Base-by-base conservation (phyloP, 1,284 basidiomycete genomes). In the Porphyrellus sp. region DNA sequence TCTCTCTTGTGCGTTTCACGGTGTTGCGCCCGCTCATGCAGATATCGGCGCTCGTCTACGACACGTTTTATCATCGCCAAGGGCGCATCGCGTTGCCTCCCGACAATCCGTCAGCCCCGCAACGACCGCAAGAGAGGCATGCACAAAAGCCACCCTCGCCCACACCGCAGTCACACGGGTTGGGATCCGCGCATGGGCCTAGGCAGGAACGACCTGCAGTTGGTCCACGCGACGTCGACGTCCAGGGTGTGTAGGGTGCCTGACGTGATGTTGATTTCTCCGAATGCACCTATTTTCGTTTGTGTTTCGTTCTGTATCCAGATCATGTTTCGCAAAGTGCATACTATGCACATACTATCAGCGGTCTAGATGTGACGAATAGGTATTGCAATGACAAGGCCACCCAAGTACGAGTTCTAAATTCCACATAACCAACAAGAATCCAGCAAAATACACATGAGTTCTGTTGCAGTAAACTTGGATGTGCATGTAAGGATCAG, bases 1-100 rank as follows among this genome's bases (percentile, higher is more conserved):
- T 81, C n/a, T 76, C 80, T 2, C 73, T 70, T 1, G 73, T 86
- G 21, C 55, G 78, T 21, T 87, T 85, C 67, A 85, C 84, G 0
- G 72, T 76, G 21, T 58, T 85, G 0, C 83, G 82, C 53, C 85
- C 85, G 2, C 66, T 85, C 4, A 75, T 72, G 1, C 70, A 86
- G 16, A 39, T 82, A 12, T 67, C 63, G 0, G 67, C 74, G 2
- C 64, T 70, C 28, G 55, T 78, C 8, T 78, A 73, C 50, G 55
- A 68, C 8, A 64, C 65, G 49, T 58, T 81, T 40, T 65, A 62
- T 12, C 56, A 54, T 30, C 60, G 62, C 20, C 53, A 53, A 16
- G 75, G 74, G 37, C 58, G 61, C 0, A 78, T 84, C 23, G 70
- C 72, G 24, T 72, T 84, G 8, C 73, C 77, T 0, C 57, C 72